phyloP scores from a whole-genome alignment of 2,329 filamentous ascomycete species.

The Penicillium sp. region DNA sequence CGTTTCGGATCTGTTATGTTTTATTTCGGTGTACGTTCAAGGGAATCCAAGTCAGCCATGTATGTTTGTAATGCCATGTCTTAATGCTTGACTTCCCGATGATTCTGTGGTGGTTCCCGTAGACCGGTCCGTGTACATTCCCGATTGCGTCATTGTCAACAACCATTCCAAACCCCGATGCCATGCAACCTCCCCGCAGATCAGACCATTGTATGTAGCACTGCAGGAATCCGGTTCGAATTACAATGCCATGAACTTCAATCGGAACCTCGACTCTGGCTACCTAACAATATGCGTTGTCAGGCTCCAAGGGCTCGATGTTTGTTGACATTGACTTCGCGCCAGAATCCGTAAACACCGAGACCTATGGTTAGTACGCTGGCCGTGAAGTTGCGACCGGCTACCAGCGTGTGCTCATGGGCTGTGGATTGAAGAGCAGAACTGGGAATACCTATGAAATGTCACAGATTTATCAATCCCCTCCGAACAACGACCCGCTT shows the following conservation, averaged over 20 bases:
- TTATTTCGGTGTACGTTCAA: conserved; percentile 8
- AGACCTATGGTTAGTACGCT: too few relatives aligned
- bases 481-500: not conserved
- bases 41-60: conserved; percentile 12
- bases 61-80: conserved; percentile 20
- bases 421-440: too few relatives aligned
- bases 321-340: not conserved
- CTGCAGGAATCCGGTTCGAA: not conserved
- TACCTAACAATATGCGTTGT: not conserved
- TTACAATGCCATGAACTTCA: not conserved
- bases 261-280: not conserved
- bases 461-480: not conserved
- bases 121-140: not conserved
- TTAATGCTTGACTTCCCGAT: conserved; percentile 6
- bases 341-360: too few relatives aligned
- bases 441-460: too few relatives aligned
- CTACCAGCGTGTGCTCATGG: too few relatives aligned
- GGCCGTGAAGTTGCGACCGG: too few relatives aligned
- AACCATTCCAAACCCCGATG: not conserved
- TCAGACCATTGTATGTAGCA: not conserved
- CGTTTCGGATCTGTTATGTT: conserved; percentile 15
- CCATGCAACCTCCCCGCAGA: not conserved
- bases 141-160: not conserved
- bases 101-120: not conserved
- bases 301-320: too few relatives aligned